Evolutionary conservation across 306 rosid genomes (phyloP), one percentile per base, ranked within the genome.

Genomic region (Sophora flavescens): DNA sequence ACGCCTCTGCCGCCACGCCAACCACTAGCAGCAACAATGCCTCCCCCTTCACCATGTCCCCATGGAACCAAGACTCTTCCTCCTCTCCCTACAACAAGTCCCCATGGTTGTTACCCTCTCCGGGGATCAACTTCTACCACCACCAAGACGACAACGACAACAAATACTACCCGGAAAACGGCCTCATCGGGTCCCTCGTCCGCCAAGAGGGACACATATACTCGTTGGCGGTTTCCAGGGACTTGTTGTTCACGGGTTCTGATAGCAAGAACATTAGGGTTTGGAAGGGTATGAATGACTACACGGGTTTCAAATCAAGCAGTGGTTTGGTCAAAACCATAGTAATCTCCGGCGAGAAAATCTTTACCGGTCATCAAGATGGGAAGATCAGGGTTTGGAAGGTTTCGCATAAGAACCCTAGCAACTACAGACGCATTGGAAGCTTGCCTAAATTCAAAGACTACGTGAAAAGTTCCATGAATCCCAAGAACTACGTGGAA

Each of bases 321-420:
- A 92, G 97, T 16, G 99, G 97, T 0, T 82, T 95, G 7, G 96
- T 92, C 0, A 95, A 95, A 74, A 70, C 97, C 13, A 95, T 95
- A 0, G 87, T 95, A 0, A 76, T 92, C 5, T 86, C 84, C 6
- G 89, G 89, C 0, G 92, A 82, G 0, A 84, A 68, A 8, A 88
- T 92, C 68, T 95, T 90, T 74, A 92, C 99, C 1, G 99, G 99
- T 14, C 99, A 95, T 35, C 97, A 95, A 76, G 99, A 95, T 54
- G 99, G 99, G 0, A 95, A 95, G 47, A 95, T 95, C 80, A 87
- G 99, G 6, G 78, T 95, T 3, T 95, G 99, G 99, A 92, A 84
- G 51, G 17, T 78, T 6, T 90, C 90, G 0, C 58, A 56, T 0
- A 85, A 74, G 45, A 82, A 83, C n/a, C 79, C 81, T 0, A 45